Evolutionary conservation across 2,329 filamentous ascomycete genomes (phyloP).

Genomic region (Verticillium tricorpus): DNA sequence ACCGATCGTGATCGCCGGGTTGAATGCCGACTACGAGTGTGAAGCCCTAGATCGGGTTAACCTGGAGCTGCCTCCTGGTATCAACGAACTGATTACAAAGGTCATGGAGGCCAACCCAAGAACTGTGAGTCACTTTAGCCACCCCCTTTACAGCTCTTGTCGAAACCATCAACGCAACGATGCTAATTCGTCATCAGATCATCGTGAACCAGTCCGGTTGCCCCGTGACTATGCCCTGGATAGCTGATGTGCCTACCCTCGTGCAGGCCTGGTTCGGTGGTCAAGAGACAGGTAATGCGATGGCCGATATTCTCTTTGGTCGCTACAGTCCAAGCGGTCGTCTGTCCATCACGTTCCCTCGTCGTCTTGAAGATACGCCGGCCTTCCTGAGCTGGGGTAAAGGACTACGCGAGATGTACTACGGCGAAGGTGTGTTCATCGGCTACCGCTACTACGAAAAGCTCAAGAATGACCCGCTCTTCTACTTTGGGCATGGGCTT

Average conservation of each 20-base stretch:
- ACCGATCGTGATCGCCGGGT: slow-evolving; percentile 48
- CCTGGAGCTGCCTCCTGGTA: neutral
- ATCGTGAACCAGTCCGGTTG: neutral
- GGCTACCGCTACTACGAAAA: slow-evolving; percentile 67
- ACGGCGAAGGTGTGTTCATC: slow-evolving; percentile 69
- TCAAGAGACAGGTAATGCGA: slow-evolving; percentile 16
- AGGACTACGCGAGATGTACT: slow-evolving; percentile 56
- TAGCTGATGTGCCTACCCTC: slow-evolving; percentile 1
- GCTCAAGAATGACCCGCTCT: slow-evolving; percentile 40
- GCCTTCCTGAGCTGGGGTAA: slow-evolving; percentile 65
- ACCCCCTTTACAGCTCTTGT: too few species aligned
- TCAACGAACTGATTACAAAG: neutral
- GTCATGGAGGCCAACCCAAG: neutral
- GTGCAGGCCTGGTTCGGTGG: slow-evolving; percentile 12
- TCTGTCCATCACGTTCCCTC: slow-evolving; percentile 66
- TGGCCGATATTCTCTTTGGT: slow-evolving; percentile 19
- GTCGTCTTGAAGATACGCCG: slow-evolving; percentile 56
- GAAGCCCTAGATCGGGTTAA: neutral
- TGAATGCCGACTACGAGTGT: slow-evolving; percentile 36
- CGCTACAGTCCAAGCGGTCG: slow-evolving; percentile 50
- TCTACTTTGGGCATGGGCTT: slow-evolving; percentile 65
- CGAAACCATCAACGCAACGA: neutral
- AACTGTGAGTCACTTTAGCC: neutral
- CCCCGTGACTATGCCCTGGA: slow-evolving; percentile 3
- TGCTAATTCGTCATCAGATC: slow-evolving; percentile 22